These are phyloP conservation scores for Santalum album DNA, from an alignment of 164 flowering plant genomes.

Conservation along the genomic window DNA sequence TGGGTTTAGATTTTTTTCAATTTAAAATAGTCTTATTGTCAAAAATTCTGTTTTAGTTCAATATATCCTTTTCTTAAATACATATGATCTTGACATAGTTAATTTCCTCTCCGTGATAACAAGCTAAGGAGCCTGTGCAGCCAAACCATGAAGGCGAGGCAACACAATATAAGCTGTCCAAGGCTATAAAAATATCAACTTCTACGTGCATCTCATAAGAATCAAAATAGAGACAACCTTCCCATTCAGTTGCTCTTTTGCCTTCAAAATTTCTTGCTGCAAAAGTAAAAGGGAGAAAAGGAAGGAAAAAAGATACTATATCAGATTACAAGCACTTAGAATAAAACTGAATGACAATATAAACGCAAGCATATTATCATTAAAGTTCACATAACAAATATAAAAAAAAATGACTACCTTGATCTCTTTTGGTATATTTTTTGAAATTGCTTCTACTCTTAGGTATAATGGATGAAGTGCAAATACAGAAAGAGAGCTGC, in stretches of 20 bases:
- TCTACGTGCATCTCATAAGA: background rate
- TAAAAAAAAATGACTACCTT: constrained; percentile 31
- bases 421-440: constrained; percentile 58
- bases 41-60: too few species aligned
- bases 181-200: background rate
- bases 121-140: too few species aligned
- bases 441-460: constrained; percentile 80
- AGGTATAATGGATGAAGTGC: constrained; percentile 93
- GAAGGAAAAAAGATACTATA: background rate
- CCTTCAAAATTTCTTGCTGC: constrained; percentile 76
- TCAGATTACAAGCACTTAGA: constrained; percentile 3
- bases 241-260: constrained; percentile 43
- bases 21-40: too few species aligned
- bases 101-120: too few species aligned
- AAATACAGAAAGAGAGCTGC: constrained; percentile 94
- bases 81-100: too few species aligned
- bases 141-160: too few species aligned
- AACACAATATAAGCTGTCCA: too few species aligned
- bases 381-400: too few species aligned
- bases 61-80: too few species aligned
- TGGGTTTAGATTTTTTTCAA: too few species aligned
- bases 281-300: constrained; percentile 8
- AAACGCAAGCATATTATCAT: too few species aligned
- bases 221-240: constrained; percentile 37
- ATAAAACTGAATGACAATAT: constrained; percentile 3